phyloP scores from a whole-genome alignment of 139 green algal species.

The Penium margaritaceum region DNA sequence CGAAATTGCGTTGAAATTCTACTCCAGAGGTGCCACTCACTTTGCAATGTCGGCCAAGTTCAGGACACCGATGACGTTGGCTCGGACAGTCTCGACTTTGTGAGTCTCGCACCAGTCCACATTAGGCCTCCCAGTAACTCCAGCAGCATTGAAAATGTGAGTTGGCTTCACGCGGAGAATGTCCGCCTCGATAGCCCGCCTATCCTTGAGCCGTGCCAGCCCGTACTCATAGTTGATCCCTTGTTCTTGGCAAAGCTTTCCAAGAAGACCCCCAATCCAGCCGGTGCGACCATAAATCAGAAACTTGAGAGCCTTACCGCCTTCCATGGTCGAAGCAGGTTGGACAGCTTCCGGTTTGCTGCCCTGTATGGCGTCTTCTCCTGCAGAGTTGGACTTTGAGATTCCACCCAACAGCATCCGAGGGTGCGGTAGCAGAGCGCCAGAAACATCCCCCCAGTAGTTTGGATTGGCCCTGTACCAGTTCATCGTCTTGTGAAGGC shows the following conservation, averaged over 20 bases:
- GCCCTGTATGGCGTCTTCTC: too few species aligned
- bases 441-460: slow-evolving; percentile 73
- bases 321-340: not conserved
- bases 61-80: slow-evolving; percentile 87
- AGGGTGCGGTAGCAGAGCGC: slow-evolving; percentile 35
- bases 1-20: too few species aligned
- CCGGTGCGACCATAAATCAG: slow-evolving; percentile 41
- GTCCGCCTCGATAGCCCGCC: slow-evolving; percentile 67
- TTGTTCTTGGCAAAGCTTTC: slow-evolving; percentile 35
- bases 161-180: slow-evolving; percentile 86
- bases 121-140: slow-evolving; percentile 88
- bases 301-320: slow-evolving; percentile 28
- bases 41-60: slow-evolving; percentile 67
- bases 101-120: slow-evolving; percentile 97
- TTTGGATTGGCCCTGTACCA: slow-evolving; percentile 72
- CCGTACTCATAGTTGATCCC: slow-evolving; percentile 77
- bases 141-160: slow-evolving; percentile 86
- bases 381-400: too few species aligned
- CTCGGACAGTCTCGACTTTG: slow-evolving; percentile 89
- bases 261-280: slow-evolving; percentile 40
- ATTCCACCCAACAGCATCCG: not conserved
- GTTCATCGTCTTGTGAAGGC: slow-evolving; percentile 81
- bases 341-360: too few species aligned
- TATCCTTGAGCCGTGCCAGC: slow-evolving; percentile 73
- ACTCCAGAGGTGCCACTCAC: too few species aligned